Base-by-base conservation (phyloP, 352 stramenopile genomes). In the Phytophthora cactorum region DNA sequence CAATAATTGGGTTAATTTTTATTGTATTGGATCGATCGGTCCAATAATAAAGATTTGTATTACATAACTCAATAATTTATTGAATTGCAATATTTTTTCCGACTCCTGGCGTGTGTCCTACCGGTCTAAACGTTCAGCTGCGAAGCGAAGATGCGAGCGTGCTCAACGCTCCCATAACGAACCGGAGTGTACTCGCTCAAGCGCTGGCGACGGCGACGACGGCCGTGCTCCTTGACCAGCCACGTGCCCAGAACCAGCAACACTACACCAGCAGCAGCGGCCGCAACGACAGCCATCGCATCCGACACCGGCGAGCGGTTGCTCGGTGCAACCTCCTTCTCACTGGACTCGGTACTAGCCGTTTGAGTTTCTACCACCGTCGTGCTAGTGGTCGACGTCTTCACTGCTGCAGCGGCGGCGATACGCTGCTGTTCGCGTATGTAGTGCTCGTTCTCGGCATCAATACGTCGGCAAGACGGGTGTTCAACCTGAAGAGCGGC, bases 401-500 rank as follows among this genome's bases (percentile, higher is more conserved):
- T 74, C 6, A n/a, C 54, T 39, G 39, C 28, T 5, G 41, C 44
- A 50, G 52, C 44, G 36, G 32, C 64, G 6, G 50, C 43, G 29
- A 68, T 73, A 3, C 51, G 52, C 25, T 74, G 66, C 47, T 72
- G 61, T 28, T 74, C 29, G 14, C 15, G 58, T 6, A 54, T 56
- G 50, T 70, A 76, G 45, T 73, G 66, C 17, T 77, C 52, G 41
- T 84, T 88, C 51, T 89, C 81, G 12, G 80, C 77, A 52, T 92
- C 84, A 63, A 92, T 90, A 34, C 84, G 82, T 32, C 69, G 76
- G 57, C 84, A 92, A 6, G 81, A 88, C 4, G 65, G 55, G 5
- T 81, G 57, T 38, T 88, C 82, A 1, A 92, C 57, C 2, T 54
- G 9, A 9, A 90, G 58, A 29, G 69, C 78, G 29, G 31, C 50